phyloP scores from a whole-genome alignment of 306 rosid genomes.

The Mimosa pudica region DNA sequence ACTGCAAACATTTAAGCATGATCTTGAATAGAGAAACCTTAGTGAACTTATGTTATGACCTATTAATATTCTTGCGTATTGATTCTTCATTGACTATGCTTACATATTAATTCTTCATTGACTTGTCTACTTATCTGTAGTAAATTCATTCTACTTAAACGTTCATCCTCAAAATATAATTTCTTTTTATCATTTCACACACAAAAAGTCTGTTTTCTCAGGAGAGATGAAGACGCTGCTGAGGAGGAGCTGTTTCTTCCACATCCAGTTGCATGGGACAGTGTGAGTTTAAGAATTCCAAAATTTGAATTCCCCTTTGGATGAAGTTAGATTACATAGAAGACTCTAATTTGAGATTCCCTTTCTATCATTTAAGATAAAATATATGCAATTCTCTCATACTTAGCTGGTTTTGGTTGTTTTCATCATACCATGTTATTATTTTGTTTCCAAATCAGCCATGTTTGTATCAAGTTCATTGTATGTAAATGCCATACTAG shows the following conservation, averaged over 20 bases:
- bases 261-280: conserved; percentile 34
- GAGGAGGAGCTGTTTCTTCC: conserved; percentile 69
- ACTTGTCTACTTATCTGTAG: not conserved
- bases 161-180: not conserved
- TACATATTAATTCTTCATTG: not conserved
- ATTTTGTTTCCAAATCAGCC: not conserved
- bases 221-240: conserved; percentile 77
- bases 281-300: conserved; percentile 50
- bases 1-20: not conserved
- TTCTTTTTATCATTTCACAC: conserved; percentile 21
- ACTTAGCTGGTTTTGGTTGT: not conserved
- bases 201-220: conserved; percentile 35
- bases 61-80: not conserved
- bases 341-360: not conserved
- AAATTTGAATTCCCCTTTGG: not conserved
- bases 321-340: not conserved
- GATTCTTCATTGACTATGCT: not conserved
- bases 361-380: conserved; percentile 1
- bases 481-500: too few species aligned
- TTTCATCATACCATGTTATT: not conserved
- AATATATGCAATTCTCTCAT: not conserved
- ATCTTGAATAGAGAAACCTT: not conserved
- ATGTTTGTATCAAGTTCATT: not conserved
- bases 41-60: not conserved
- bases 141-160: not conserved